Base-by-base conservation (phyloP, 2,329 filamentous ascomycete genomes). In the Xylariaceae sp. region DNA sequence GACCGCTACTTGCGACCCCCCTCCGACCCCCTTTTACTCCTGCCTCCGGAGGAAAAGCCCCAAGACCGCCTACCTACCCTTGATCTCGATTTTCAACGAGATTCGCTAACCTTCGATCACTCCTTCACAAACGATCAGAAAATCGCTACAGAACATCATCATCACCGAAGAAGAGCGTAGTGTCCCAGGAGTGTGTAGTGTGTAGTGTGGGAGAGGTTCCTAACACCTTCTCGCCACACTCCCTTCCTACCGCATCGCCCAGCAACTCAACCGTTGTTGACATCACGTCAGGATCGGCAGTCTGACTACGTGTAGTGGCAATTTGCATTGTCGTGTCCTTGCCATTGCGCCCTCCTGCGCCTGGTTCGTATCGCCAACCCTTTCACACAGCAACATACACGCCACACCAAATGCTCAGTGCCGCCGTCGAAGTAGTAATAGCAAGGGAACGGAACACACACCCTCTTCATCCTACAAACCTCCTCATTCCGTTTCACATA, bases 1-100 rank as follows among this genome's bases (percentile, higher is more conserved):
- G 51, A 53, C 48, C 51, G 51, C 51, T 53, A 53, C 48, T 53
- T 53, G 25, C 17, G 22, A 39, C 51, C n/a, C 22, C 36, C n/a
- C 19, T 37, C 25, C 33, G 34, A 37, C 38, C 21, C 37, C 19
- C 47, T 23, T 33, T 41, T 40, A 14, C 34, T 27, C 43, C 35
- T 45, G 37, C 40, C 37, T 29, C 22, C 35, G 40, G 39, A 41
- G 23, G 38, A 40, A 22, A 36, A 29, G 38, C 27, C 27, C 27
- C 46, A 42, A 45, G 39, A 49, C 47, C 32, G 35, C 35, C 42
- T 37, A 17, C 20, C 34, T 17, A 39, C 44, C 38, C 22, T 22
- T 22, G 38, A 19, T 34, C 41, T 40, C 25, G 44, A 33, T 39
- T 20, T n/a, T 44, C 40, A 42, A 22, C 22, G 7, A 10, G n/a